Base-by-base conservation (phyloP, 305 asterid genomes). In the Solanum hybrid region DNA sequence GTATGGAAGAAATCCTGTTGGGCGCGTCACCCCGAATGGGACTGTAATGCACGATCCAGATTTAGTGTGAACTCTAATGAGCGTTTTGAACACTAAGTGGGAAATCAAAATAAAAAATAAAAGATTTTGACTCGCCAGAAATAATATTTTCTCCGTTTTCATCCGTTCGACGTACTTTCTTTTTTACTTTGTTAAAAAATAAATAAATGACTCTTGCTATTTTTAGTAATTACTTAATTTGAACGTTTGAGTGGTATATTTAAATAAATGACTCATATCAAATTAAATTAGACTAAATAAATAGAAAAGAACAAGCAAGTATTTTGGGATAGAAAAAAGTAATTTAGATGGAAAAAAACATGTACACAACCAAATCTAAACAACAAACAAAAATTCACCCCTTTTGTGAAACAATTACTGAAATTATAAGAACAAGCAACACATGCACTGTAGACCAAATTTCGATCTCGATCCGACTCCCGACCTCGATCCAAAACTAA, bases 401-500 rank as follows among this genome's bases (percentile, higher is more conserved):
- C 9, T 35, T 75, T 35, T 20, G n/a, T 7, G 11, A 20, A 80
- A 80, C 17, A 0, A 24, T 12, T 79, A 79, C 27, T 36, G 51
- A n/a, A 79, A 79, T 78, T 32, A n/a, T 79, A 79, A 32, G 2
- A 22, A 79, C 31, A 36, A 38, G 10, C 69, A 11, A 12, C 5
- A 64, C 35, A 71, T 56, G 0, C 32, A 72, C 78, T 17, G 24
- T 34, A 34, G 35, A 34, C 35, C 35, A 34, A 34, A 34, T 34
- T 34, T 32, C 5, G 32, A 31, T 35, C 51, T n/a, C 4, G 38
- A 76, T 69, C 1, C 79, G 4, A 69, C 1, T 24, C 7, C 0
- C 16, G 22, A 72, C 31, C 24, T 22, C 51, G 31, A 20, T n/a
- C 1, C 11, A 26, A 40, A 94, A 91, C 3, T 89, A 92, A 11